Evolutionary conservation across 768 basidiomycete genomes (phyloP).

Genomic region (Cystobasidiopsis lactophilus): DNA sequence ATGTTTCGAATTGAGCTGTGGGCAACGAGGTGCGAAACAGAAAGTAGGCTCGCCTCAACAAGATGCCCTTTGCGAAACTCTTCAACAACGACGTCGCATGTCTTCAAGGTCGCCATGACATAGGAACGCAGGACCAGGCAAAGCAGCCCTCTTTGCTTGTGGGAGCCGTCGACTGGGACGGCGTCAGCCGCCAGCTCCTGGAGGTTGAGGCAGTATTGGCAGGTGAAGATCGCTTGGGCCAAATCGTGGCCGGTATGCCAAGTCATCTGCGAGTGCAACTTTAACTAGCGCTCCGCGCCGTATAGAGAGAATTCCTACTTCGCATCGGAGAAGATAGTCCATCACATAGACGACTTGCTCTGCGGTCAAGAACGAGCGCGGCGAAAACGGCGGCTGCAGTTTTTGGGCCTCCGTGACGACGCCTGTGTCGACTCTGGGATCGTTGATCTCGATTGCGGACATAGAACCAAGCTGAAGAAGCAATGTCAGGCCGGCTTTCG

Average conservation of each 20-base stretch:
- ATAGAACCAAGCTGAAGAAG: no score
- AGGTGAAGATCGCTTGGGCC: not conserved
- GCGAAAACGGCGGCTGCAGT: not conserved
- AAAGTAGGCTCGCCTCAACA: not conserved
- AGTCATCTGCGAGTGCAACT: not conserved
- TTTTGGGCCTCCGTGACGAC: not conserved
- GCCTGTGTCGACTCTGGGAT: slow-evolving; percentile 1
- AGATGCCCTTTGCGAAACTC: slow-evolving; percentile 1
- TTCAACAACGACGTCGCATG: not conserved
- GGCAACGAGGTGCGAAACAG: not conserved
- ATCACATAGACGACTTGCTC: not conserved
- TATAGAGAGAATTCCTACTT: not conserved
- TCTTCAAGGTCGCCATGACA: not conserved
- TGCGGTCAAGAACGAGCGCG: not conserved
- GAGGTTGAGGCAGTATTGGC: not conserved
- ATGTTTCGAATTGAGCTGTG: not conserved
- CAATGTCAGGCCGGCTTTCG: no score
- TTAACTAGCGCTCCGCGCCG: not conserved
- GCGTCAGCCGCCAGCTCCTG: not conserved
- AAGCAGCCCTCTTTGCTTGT: not conserved
- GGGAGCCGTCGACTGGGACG: not conserved
- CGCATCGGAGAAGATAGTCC: not conserved
- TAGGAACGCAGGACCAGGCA: not conserved
- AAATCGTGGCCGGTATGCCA: not conserved
- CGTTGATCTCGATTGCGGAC: not conserved